Evolutionary conservation across 2,329 filamentous ascomycete species (phyloP), one percentile per base, ranked within the genome.

Genomic region (Mollisia scopiformis): DNA sequence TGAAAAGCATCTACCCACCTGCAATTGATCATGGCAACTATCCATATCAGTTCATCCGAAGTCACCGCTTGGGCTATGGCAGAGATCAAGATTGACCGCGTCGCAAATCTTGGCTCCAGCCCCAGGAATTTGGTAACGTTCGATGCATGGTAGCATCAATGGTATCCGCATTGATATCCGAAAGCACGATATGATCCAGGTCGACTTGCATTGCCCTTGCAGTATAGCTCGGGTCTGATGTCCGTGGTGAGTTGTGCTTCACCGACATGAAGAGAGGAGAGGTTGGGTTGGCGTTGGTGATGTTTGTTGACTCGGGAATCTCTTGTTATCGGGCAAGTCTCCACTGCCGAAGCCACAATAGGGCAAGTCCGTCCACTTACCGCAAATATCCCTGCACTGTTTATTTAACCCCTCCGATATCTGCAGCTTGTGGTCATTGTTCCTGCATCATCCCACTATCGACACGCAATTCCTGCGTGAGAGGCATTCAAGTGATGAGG

Each of bases 101-200:
- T 53, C 37, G 56, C 52, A 59, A 58, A 14, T 23, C 27, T 27
- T 19, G 37, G 23, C 28, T 23, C 27, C 43, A 53, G 8, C 28
- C 31, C 54, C 53, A 31, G 35, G 16, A 54, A 49, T 39, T 51
- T 47, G 33, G 54, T 61, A 63, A 61, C 61, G 57, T 63, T 62
- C 23, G 33, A 56, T 50, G 33, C 27, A 52, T 19, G 25, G 60
- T 58, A 55, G 51, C 61, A 57, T 57, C n/a, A 7, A 58, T 47
- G 47, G 33, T 49, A 58, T 53, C 13, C 27, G 53, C 30, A 23
- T 30, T 57, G 31, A 16, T 47, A 4, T 3, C 25, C 10, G 23
- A 27, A 5, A 27, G 23, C 6, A 13, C 23, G 43, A 27, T 47
- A 27, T 27, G 6, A 47, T 47, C 43, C 11, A 27, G 23, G 23